phyloP scores from a whole-genome alignment of 768 basidiomycete genomes.

The Amylocystis lapponica region DNA sequence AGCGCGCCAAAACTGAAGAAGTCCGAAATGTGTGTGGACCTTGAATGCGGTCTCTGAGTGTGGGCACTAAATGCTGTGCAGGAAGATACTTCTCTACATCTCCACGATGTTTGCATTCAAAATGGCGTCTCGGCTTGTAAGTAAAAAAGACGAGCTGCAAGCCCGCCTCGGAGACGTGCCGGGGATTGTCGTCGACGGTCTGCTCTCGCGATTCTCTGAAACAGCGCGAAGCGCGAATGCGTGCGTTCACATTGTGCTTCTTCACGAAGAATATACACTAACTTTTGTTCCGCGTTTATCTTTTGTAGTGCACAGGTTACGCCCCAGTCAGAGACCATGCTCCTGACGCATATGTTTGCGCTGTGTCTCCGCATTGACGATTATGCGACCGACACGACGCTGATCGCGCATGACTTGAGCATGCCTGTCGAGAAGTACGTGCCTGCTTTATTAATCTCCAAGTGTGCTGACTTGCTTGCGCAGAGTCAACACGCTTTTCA shows the following conservation, averaged over 20 bases:
- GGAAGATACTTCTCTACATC: constrained; percentile 76
- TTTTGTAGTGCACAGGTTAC: constrained; percentile 40
- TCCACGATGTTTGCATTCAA: constrained; percentile 76
- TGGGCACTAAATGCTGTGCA: constrained; percentile 22
- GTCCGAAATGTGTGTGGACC: constrained; percentile 46
- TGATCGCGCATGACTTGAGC: constrained; percentile 70
- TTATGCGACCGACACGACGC: constrained; percentile 62
- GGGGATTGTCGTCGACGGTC: constrained; percentile 59
- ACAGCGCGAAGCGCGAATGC: constrained; percentile 56
- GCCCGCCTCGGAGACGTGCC: constrained; percentile 58
- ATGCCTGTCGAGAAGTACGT: constrained; percentile 62
- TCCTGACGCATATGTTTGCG: constrained; percentile 76
- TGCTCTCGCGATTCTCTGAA: constrained; percentile 80
- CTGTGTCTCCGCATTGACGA: constrained; percentile 76
- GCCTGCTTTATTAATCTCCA: background rate
- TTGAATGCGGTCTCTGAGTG: background rate
- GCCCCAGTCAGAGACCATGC: constrained; percentile 59
- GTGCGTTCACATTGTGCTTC: constrained; percentile 34
- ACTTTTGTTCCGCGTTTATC: background rate
- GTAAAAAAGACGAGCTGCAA: constrained; percentile 45
- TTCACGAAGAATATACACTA: no score
- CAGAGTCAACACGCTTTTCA: constrained; percentile 68
- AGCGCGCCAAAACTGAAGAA: constrained; percentile 46
- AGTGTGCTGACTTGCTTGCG: constrained; percentile 5
- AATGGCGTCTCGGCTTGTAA: constrained; percentile 35